These are phyloP conservation scores for Euphorbia peplus DNA, from an alignment of 345 rosid species.

Conservation along the genomic window DNA sequence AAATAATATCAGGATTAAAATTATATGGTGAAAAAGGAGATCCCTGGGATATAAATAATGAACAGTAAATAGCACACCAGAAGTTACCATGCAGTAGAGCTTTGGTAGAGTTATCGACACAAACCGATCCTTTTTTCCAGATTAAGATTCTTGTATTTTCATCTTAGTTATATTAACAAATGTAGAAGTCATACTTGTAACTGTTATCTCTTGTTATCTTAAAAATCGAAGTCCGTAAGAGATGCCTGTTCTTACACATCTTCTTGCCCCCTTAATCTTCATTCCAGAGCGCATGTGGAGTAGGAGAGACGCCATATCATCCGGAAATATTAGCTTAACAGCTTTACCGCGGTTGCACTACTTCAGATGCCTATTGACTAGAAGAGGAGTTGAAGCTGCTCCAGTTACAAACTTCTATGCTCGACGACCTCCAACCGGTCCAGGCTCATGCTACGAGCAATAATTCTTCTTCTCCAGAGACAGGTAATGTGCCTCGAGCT, in stretches of 20 bases:
- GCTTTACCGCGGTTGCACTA: constrained; percentile 70
- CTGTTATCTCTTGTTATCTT: not conserved
- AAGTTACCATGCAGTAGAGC: not conserved
- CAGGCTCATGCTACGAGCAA: constrained; percentile 79
- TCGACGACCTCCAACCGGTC: constrained; percentile 59
- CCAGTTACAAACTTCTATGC: constrained; percentile 62
- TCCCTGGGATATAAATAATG: not conserved
- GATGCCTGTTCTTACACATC: not conserved
- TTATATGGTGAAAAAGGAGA: not conserved
- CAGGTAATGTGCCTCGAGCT: constrained; percentile 10
- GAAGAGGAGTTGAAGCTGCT: constrained; percentile 80
- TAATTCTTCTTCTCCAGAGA: constrained; percentile 23
- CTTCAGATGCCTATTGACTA: constrained; percentile 84
- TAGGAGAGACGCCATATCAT: constrained; percentile 50
- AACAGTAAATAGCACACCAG: not conserved
- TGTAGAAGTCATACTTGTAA: not conserved
- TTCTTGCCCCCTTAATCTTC: not conserved
- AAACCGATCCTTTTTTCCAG: no score
- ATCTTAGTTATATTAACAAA: no score
- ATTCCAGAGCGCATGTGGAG: constrained; percentile 80
- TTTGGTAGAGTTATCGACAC: not conserved
- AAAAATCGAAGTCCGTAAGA: not conserved
- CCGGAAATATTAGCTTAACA: constrained; percentile 41
- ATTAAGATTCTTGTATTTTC: no score
- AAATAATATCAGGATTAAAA: not conserved